Evolutionary conservation across 768 basidiomycete species (phyloP), one percentile per base, ranked within the genome.

Genomic region (Amanita subjunquillea): DNA sequence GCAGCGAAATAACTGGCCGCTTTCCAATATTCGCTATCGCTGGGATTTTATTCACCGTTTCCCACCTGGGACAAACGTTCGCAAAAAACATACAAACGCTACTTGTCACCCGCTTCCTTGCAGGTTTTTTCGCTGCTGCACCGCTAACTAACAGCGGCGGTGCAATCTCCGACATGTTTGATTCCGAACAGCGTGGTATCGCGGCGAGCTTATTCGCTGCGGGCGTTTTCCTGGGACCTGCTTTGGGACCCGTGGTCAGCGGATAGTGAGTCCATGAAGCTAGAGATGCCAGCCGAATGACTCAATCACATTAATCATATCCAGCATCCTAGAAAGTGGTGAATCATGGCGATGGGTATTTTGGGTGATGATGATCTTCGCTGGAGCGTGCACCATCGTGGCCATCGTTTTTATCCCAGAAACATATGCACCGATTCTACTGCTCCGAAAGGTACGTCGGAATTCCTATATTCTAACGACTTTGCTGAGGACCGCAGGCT

Each of bases 291-390:
- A 34, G 13, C 13, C 13, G 13, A 37, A 7, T 3, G n/a, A 38
- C 7, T n/a, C 20, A 9, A 32, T n/a, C 9, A 36, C 12, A 54
- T 17, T 38, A 4, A 17, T 17, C 17, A 15, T 5, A 4, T 50
- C 27, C 50, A 78, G 77, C 53, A 76, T 83, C 56, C 64, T 78
- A 4, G 64, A 75, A 42, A 74, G 69, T 55, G 47, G 58, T 17
- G 63, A 74, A 12, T 74, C 71, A 2, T 88, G 83, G 83, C 60
- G 80, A 58, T 83, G 79, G 79, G 71, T 84, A 1, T 85, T 80
- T 67, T 85, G 82, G 79, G 72, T 84, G 51, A 79, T 79, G 76
- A 77, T 83, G 72, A 77, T 83, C 15, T 79, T 82, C 54, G 77
- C 80, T 0, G 77, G 74, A 0, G 60, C 62, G 3, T 80, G 80